phyloP scores from a whole-genome alignment of 2,329 filamentous ascomycete species.

The Oidium heveae region DNA sequence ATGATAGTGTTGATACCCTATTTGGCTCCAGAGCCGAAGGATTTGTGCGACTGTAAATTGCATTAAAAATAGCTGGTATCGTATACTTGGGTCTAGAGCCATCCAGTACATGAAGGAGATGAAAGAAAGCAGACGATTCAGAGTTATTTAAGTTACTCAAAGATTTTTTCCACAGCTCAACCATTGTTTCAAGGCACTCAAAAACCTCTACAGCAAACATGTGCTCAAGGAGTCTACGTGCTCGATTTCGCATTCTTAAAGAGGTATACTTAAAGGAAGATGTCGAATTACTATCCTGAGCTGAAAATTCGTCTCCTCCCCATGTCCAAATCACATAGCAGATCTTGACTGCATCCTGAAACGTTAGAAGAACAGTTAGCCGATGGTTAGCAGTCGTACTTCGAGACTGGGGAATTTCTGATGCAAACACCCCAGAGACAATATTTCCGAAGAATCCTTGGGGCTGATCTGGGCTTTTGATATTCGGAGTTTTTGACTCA shows the following conservation, averaged over 20 bases:
- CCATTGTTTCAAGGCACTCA: slow-evolving; percentile 77
- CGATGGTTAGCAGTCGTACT: slow-evolving; percentile 78
- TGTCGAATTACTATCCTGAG: slow-evolving; percentile 38
- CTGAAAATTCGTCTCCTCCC: slow-evolving; percentile 39
- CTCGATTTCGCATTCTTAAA: slow-evolving; percentile 69
- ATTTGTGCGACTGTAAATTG: slow-evolving; percentile 85
- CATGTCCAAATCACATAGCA: slow-evolving; percentile 92
- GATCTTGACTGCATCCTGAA: slow-evolving; percentile 82
- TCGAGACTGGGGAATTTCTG: slow-evolving; percentile 51
- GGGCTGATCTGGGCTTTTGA: slow-evolving; percentile 59
- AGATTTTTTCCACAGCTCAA: slow-evolving; percentile 52
- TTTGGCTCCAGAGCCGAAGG: slow-evolving; percentile 51
- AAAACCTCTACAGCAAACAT: slow-evolving; percentile 78
- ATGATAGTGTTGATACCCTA: slow-evolving; percentile 69
- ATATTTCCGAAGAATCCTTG: slow-evolving; percentile 86
- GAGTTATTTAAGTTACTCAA: slow-evolving; percentile 21
- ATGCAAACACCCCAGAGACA: slow-evolving; percentile 71
- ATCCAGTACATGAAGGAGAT: slow-evolving; percentile 71
- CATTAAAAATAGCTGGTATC: slow-evolving; percentile 83
- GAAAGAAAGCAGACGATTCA: slow-evolving; percentile 44
- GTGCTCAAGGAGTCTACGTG: slow-evolving; percentile 70
- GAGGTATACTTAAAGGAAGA: slow-evolving; percentile 84
- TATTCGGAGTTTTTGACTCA: slow-evolving; percentile 39
- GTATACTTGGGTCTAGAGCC: slow-evolving; percentile 77
- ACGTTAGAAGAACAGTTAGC: slow-evolving; percentile 80